A percentile compares a stretch with the other conserved stretches of the same genome.
These are phyloP conservation scores for Boletus insuetus DNA, from an alignment of 768 basidiomycete species.

Conservation along the genomic window DNA sequence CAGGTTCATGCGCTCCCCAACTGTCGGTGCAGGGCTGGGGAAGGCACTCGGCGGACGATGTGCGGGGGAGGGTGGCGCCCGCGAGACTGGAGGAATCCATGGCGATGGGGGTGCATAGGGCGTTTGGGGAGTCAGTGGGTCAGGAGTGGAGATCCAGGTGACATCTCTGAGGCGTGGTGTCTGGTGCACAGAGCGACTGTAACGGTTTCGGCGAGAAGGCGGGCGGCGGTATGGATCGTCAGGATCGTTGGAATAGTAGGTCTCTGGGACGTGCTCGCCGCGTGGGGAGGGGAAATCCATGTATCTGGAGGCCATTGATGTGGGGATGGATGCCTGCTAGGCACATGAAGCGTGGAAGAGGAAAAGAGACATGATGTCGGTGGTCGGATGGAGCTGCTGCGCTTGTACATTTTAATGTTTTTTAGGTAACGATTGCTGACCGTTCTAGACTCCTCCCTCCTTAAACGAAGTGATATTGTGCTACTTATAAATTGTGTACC, in stretches of 20 bases:
- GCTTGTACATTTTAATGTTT: too few relatives aligned
- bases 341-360: not conserved
- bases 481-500: too few relatives aligned
- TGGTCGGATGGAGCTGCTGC: too few relatives aligned
- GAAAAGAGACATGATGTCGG: not conserved
- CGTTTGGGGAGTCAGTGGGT: constrained; percentile 11
- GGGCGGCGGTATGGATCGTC: constrained; percentile 8
- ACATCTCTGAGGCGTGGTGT: constrained; percentile 23
- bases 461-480: too few relatives aligned
- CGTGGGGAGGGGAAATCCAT: constrained; percentile 23
- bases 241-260: constrained; percentile 2
- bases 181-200: constrained; percentile 17
- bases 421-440: too few relatives aligned
- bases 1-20: constrained; percentile 31
- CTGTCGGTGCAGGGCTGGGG: constrained; percentile 24
- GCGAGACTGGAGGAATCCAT: not conserved
- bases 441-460: too few relatives aligned
- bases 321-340: not conserved
- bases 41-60: constrained; percentile 6
- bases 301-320: constrained; percentile 22
- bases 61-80: constrained; percentile 9
- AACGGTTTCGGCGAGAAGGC: constrained; percentile 19
- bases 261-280: constrained; percentile 23
- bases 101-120: constrained; percentile 3
- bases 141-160: constrained; percentile 22